Evolutionary conservation across 2,329 filamentous ascomycete genomes (phyloP), one percentile per base, ranked within the genome.

Genomic region (Cordyceps tenuipes): DNA sequence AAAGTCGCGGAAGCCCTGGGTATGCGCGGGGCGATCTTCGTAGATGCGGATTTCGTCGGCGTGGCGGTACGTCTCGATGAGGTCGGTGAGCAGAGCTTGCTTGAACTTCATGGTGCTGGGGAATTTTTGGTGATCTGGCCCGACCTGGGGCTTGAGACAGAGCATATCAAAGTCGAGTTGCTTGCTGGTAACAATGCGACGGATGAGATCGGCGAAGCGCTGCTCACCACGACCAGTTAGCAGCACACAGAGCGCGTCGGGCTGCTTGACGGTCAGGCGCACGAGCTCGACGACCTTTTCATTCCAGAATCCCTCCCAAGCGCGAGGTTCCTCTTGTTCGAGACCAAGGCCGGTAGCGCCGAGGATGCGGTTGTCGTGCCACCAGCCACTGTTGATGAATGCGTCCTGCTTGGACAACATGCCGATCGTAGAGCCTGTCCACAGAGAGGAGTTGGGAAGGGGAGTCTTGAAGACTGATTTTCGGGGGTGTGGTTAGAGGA

Each of bases 221-320:
- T 79, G 77, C 73, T 97, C 91, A 39, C 85, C 84, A 46, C 94
- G 85, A 29, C 94, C 94, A 0, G 94, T 99, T 63, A 99, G 79
- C 12, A 97, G 82, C 48, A 99, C 87, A 55, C 85, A 90, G 43
- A 97, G 77, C 0, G 89, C 89, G 69, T 95, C 91, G 64, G 90
- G 88, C 70, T 97, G 90, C 69, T 88, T 76, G 78, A 89, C 89
- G 71, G 88, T 92, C 60, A 97, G 77, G 68, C 82, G 80, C 46
- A 95, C 91, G 34, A 97, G 82, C 67, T 91, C 83, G 59, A 85
- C 86, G 62, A 99, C 87, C 67, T 88, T 85, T 70, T 97, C 93
- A 69, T 97, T 97, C 94, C 94, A 99, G 89, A 90, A 97, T 41
- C 91, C 91, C 61, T 89, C 78, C 93, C 93, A 99, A 10, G 83